phyloP scores from a whole-genome alignment of 306 rosid genomes.

The Prunus padus region DNA sequence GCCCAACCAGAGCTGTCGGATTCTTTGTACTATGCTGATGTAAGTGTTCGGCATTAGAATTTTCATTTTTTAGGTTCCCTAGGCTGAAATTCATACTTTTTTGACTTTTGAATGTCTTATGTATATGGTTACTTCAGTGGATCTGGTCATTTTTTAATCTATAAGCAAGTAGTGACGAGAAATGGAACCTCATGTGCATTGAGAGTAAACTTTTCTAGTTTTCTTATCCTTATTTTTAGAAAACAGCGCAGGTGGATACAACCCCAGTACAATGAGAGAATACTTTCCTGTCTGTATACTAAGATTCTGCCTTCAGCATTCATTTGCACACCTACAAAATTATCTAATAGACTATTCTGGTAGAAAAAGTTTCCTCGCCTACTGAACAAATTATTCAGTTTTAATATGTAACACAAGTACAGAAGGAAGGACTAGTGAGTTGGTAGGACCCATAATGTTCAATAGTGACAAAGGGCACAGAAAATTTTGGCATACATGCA shows the following conservation, averaged over 20 bases:
- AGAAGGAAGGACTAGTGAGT: not conserved
- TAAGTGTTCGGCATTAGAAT: conserved; percentile 43
- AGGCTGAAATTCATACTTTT: not conserved
- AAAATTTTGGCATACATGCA: too few relatives aligned
- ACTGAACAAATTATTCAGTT: not conserved
- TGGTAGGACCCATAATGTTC: not conserved
- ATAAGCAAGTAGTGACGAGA: too few relatives aligned
- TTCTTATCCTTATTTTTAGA: not conserved
- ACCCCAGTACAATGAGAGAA: too few relatives aligned
- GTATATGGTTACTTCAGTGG: too few relatives aligned
- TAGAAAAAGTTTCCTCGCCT: not conserved
- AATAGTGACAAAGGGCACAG: not conserved
- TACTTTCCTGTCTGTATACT: not conserved
- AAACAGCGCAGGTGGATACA: not conserved
- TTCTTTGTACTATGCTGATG: conserved; percentile 87
- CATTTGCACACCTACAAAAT: too few relatives aligned
- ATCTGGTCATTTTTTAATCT: too few relatives aligned
- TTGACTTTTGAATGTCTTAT: too few relatives aligned
- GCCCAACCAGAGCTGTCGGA: conserved; percentile 70
- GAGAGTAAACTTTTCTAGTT: not conserved
- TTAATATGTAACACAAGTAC: not conserved
- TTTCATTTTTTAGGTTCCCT: not conserved
- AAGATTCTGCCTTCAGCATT: not conserved
- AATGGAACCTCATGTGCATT: too few relatives aligned
- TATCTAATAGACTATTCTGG: too few relatives aligned